phyloP scores from a whole-genome alignment of 2,329 filamentous ascomycete species.

The Cryphonectria carpinicola region DNA sequence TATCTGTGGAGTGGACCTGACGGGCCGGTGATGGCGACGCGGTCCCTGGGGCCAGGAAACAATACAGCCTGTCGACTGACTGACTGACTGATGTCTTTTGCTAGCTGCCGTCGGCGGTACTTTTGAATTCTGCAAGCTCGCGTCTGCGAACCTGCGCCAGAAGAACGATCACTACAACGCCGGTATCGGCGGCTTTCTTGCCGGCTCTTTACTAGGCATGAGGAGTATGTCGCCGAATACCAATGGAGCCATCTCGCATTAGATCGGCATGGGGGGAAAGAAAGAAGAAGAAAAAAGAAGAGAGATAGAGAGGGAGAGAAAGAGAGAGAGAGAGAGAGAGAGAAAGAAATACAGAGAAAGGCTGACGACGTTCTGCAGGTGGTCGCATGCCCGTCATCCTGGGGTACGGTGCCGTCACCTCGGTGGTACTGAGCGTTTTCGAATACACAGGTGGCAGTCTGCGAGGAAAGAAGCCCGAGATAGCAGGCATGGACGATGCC shows the following conservation, averaged over 20 bases:
- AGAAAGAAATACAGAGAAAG: too few species aligned
- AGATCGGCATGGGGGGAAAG: background rate
- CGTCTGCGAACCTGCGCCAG: conserved; percentile 82
- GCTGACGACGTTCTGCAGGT: conserved; percentile 43
- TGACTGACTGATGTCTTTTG: conserved; percentile 23
- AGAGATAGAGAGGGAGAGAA: too few species aligned
- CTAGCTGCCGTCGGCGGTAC: conserved; percentile 73
- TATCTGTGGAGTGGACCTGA: background rate
- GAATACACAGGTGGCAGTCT: conserved; percentile 70
- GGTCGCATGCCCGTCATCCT: conserved; percentile 72
- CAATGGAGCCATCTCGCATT: background rate
- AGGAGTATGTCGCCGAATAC: conserved; percentile 63
- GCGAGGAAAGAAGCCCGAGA: conserved; percentile 55
- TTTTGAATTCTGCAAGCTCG: conserved; percentile 77
- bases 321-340: too few species aligned
- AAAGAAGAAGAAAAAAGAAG: background rate
- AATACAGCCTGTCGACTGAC: background rate
- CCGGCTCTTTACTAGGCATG: conserved; percentile 73
- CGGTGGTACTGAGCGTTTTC: conserved; percentile 63
- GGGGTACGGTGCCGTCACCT: conserved; percentile 64
- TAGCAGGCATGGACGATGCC: conserved; percentile 73
- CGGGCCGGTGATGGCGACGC: background rate
- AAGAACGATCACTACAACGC: conserved; percentile 81
- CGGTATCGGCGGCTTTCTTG: conserved; percentile 75
- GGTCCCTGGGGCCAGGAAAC: background rate